Evolutionary conservation across 345 rosid genomes (phyloP).

Genomic region (Linum lewisii): DNA sequence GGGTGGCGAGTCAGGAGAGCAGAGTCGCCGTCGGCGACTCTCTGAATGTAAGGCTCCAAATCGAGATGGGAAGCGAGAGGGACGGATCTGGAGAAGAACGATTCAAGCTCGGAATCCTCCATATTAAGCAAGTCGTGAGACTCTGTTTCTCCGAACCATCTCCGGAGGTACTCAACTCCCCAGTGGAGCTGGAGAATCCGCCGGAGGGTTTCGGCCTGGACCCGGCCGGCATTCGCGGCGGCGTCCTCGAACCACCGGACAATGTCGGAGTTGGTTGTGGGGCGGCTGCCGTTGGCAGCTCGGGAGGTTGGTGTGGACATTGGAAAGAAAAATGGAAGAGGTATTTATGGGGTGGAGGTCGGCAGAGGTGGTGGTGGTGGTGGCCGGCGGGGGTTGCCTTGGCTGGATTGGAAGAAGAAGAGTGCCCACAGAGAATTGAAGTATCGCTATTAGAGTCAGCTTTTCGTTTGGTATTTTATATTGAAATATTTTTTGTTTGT

Average conservation of each 20-base stretch:
- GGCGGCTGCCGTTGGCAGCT: no score
- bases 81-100: conserved; percentile 52
- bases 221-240: conserved; percentile 36
- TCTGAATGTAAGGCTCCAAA: conserved; percentile 65
- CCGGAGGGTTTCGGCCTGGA: conserved; percentile 64
- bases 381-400: no score
- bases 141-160: conserved; percentile 41
- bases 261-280: no score
- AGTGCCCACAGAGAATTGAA: no score
- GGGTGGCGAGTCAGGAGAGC: conserved; percentile 64
- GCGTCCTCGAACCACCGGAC: conserved; percentile 57
- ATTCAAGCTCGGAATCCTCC: conserved; percentile 54
- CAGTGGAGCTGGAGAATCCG: conserved; percentile 53
- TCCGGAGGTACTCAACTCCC: conserved; percentile 53
- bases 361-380: no score
- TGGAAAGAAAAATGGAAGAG: neutral
- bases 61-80: conserved; percentile 84
- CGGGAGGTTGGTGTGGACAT: neutral
- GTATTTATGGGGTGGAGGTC: no score
- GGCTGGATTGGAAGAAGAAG: no score
- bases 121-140: conserved; percentile 29
- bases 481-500: no score
- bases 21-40: conserved; percentile 83
- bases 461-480: no score
- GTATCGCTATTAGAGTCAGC: no score